These are phyloP conservation scores for Podospora bellae-mahoneyi DNA, from an alignment of 495 filamentous ascomycete species.

Conservation along the genomic window DNA sequence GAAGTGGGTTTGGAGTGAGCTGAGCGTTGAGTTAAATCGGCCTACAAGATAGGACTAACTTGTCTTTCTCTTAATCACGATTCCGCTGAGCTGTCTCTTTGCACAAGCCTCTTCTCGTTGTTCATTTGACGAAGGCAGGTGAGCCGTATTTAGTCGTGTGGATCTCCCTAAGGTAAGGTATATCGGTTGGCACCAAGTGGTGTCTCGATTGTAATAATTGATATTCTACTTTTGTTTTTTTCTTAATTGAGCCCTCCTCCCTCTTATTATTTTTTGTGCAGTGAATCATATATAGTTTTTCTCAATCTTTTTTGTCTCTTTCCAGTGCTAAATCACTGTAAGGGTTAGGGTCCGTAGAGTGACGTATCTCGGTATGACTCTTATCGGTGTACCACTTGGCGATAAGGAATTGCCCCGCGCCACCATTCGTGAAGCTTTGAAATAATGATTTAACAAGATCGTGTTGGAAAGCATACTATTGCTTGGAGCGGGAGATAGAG, in stretches of 20 bases:
- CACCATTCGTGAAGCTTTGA: background rate
- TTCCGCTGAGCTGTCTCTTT: no score
- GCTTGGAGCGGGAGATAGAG: no score
- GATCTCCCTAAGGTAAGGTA: no score
- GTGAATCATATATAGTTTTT: background rate
- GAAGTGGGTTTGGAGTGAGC: no score
- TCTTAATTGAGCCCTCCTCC: no score
- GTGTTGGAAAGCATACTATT: background rate
- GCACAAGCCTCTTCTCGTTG: no score
- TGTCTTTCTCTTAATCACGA: no score
- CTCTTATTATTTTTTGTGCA: background rate
- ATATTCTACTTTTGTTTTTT: background rate
- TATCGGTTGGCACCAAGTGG: background rate
- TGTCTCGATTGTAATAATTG: background rate
- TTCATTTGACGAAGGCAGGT: no score
- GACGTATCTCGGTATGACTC: conserved; percentile 23
- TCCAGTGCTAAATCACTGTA: background rate
- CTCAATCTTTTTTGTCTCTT: background rate
- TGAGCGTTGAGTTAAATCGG: no score
- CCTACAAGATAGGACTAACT: no score
- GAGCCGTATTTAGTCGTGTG: no score
- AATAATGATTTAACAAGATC: background rate
- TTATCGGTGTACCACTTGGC: conserved; percentile 23
- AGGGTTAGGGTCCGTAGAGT: conserved; percentile 24
- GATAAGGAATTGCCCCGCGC: conserved; percentile 23